Evolutionary conservation across 345 rosid genomes (phyloP).

Genomic region (Populus nigra): DNA sequence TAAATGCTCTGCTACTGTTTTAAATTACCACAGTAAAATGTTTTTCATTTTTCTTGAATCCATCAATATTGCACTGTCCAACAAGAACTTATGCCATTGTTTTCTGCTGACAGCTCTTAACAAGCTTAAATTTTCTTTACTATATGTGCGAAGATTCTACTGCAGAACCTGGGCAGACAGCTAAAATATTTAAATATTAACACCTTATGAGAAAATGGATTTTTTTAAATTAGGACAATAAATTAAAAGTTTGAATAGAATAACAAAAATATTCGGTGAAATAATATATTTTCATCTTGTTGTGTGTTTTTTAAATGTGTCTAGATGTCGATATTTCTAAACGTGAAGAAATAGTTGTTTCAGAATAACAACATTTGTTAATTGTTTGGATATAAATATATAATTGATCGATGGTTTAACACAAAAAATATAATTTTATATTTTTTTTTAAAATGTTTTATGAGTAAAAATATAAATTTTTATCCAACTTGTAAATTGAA

Average conservation of each 20-base stretch:
- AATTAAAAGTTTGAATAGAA: too few species aligned
- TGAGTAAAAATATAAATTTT: too few species aligned
- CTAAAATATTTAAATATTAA: background rate
- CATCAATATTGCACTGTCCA: background rate
- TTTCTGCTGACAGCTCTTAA: background rate
- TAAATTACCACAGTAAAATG: background rate
- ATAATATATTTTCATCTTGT: too few species aligned
- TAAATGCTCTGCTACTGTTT: background rate
- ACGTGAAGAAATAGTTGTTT: too few species aligned
- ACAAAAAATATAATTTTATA: too few species aligned
- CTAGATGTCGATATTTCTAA: too few species aligned
- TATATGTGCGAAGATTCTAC: background rate
- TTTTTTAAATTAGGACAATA: too few species aligned
- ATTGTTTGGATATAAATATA: too few species aligned
- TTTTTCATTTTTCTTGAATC: background rate
- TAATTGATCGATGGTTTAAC: rapidly evolving
- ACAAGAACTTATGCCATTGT: background rate
- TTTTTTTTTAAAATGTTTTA: too few species aligned
- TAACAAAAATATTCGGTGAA: too few species aligned
- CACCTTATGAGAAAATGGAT: background rate
- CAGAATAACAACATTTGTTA: rapidly evolving
- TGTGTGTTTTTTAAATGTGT: too few species aligned
- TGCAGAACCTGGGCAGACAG: background rate
- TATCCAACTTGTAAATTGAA: too few species aligned
- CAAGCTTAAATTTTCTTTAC: background rate